Percentiles rank a stretch among this genome's conserved stretches.
Conservation (phyloP, 2,329 filamentous ascomycete species). For the Pseudogymnoascus sp. region DNA sequence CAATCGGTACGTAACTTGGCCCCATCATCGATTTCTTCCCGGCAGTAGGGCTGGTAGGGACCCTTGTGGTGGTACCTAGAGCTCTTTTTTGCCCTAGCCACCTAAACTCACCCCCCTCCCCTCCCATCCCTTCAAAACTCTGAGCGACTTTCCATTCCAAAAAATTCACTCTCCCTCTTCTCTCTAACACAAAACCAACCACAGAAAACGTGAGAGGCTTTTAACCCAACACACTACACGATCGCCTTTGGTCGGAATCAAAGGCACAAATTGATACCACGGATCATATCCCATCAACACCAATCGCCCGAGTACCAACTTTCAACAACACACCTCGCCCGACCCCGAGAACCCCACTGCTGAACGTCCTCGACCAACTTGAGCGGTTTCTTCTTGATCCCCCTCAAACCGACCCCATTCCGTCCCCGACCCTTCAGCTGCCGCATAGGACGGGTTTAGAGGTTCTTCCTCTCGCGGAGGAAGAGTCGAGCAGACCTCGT, state of each 20-base stretch:
- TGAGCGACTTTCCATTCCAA: background rate
- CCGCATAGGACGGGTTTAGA: constrained; percentile 98
- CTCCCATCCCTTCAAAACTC: background rate
- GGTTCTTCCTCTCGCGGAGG: constrained; percentile 99
- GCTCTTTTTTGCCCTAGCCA: background rate
- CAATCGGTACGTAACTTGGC: background rate
- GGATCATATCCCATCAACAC: constrained; percentile 27
- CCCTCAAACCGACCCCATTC: constrained; percentile 41
- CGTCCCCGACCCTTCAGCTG: constrained; percentile 71
- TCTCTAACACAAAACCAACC: background rate
- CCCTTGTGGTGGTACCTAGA: background rate
- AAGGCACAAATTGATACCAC: constrained; percentile 51
- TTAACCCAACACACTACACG: constrained; percentile 10
- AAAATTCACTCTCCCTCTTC: background rate
- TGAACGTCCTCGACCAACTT: constrained; percentile 35
- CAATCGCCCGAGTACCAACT: constrained; percentile 53
- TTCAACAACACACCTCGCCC: constrained; percentile 41
- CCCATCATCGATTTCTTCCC: constrained; percentile 2
- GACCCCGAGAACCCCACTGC: background rate
- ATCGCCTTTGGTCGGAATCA: constrained; percentile 53
- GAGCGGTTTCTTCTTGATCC: constrained; percentile 43
- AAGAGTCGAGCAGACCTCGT: constrained; percentile 99
- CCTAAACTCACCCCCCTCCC: background rate
- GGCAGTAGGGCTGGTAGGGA: background rate
- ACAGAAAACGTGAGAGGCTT: background rate